Percentiles rank a stretch among this genome's conserved stretches.
Evolutionary conservation across 345 rosid species (phyloP).

Genomic region (Limnanthes douglasii): DNA sequence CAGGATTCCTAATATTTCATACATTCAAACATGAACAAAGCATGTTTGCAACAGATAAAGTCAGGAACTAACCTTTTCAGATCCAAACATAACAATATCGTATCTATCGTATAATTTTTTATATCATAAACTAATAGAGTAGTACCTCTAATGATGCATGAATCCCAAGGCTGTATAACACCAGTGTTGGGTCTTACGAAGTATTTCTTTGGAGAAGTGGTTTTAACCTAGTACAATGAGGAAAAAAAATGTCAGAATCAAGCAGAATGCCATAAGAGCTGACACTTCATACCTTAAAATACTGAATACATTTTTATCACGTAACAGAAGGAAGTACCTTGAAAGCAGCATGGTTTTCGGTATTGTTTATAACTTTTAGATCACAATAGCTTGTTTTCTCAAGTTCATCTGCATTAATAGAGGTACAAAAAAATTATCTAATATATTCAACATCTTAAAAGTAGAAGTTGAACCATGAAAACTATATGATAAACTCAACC

Average conservation of each 20-base stretch:
- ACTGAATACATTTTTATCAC: no score
- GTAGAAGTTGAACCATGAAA: neutral
- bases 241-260: slow-evolving; percentile 2
- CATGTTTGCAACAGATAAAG: no score
- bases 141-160: slow-evolving; percentile 57
- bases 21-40: no score
- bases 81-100: no score
- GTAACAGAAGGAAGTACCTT: slow-evolving; percentile 26
- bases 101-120: no score
- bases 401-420: slow-evolving; percentile 40
- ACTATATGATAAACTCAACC: neutral
- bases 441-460: neutral
- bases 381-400: slow-evolving; percentile 57
- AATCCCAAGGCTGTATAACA: slow-evolving; percentile 71
- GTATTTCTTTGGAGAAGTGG: slow-evolving; percentile 96
- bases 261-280: neutral
- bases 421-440: neutral
- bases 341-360: slow-evolving; percentile 68
- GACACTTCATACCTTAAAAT: no score
- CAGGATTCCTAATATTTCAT: no score
- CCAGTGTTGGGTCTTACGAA: slow-evolving; percentile 92
- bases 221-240: slow-evolving; percentile 52
- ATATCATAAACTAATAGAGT: no score
- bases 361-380: slow-evolving; percentile 58
- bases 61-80: no score